Conservation (phyloP, 2,329 filamentous ascomycete genomes). For the Hymenoscyphus fraxineus region DNA sequence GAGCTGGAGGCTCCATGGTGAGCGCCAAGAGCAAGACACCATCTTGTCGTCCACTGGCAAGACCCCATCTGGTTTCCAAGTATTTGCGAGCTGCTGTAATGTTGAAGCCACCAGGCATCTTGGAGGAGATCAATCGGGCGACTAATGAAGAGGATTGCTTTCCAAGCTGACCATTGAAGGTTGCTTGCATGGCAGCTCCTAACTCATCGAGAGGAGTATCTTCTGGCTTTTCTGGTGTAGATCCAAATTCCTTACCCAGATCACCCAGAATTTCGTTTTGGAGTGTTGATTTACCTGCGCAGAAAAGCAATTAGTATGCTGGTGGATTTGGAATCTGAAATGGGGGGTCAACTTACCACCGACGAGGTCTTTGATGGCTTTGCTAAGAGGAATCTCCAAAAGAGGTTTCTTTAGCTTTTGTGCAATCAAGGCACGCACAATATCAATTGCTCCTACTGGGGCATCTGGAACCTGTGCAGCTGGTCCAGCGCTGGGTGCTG, state of each 20-base stretch:
- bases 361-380: constrained; percentile 97
- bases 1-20: constrained; percentile 86
- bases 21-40: constrained; percentile 83
- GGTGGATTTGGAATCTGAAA: not conserved
- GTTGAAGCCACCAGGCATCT: constrained; percentile 99
- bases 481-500: constrained; percentile 74
- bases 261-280: constrained; percentile 99
- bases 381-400: constrained; percentile 83
- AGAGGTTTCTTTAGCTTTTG: constrained; percentile 97
- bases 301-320: not conserved
- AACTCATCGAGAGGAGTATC: constrained; percentile 95
- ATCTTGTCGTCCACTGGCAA: constrained; percentile 83
- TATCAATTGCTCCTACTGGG: constrained; percentile 83
- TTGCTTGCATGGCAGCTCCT: constrained; percentile 90
- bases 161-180: constrained; percentile 97
- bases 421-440: constrained; percentile 83
- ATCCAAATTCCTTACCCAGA: constrained; percentile 96
- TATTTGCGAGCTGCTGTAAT: constrained; percentile 96
- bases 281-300: constrained; percentile 87
- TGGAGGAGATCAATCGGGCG: constrained; percentile 92
- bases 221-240: constrained; percentile 96
- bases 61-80: constrained; percentile 87
- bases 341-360: constrained; percentile 62
- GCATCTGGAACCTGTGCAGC: constrained; percentile 82
- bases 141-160: constrained; percentile 94